phyloP scores from a whole-genome alignment of 768 basidiomycete species.

The Termitomyces sp. region DNA sequence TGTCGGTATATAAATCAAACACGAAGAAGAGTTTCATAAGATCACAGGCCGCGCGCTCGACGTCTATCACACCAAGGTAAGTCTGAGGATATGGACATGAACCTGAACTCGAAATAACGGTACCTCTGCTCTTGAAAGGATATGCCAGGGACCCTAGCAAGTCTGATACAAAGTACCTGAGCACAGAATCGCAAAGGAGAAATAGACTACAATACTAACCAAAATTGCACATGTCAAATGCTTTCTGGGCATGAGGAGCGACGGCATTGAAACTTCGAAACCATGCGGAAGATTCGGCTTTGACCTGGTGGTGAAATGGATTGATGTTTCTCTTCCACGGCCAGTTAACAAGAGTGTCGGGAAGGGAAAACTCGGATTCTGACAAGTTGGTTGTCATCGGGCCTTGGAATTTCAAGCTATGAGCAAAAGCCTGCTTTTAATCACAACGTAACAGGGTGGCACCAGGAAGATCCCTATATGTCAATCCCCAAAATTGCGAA shows the following conservation, averaged over 20 bases:
- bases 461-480: too few species aligned
- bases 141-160: conserved; percentile 36
- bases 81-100: not conserved
- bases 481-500: too few species aligned
- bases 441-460: not conserved
- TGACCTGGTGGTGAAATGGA: conserved; percentile 29
- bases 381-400: not conserved
- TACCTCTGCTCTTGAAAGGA: conserved; percentile 30
- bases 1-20: conserved; percentile 49
- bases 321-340: conserved; percentile 41
- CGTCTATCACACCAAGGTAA: conserved; percentile 13
- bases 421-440: not conserved
- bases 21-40: conserved; percentile 50
- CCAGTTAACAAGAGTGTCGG: conserved; percentile 38
- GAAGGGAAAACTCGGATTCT: conserved; percentile 18
- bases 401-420: not conserved
- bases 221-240: conserved; percentile 40
- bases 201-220: conserved; percentile 21
- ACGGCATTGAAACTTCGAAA: conserved; percentile 33
- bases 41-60: conserved; percentile 36
- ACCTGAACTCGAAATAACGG: not conserved
- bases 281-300: conserved; percentile 35
- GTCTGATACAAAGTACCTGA: not conserved
- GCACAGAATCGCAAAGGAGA: too few species aligned
- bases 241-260: conserved; percentile 27